phyloP scores from a whole-genome alignment of 148 eudicot species.

The Oxyria digyna region DNA sequence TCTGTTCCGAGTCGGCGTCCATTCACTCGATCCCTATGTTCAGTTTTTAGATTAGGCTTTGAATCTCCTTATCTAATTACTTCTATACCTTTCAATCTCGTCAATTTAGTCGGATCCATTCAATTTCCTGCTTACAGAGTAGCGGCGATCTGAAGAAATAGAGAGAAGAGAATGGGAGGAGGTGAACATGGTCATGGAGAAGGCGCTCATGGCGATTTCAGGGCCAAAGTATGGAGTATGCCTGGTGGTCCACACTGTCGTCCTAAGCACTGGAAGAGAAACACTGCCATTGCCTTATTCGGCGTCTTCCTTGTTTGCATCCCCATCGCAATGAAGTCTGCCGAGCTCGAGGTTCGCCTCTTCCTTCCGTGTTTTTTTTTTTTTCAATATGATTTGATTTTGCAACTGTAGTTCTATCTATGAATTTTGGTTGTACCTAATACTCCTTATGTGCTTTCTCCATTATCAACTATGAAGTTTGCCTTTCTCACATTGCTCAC shows the following conservation, averaged over 20 bases:
- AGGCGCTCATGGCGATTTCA: slow-evolving; percentile 52
- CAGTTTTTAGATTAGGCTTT: not conserved
- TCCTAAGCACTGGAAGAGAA: slow-evolving; percentile 86
- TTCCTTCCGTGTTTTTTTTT: not conserved
- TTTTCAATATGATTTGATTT: not conserved
- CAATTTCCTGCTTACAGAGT: not conserved
- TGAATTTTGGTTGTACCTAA: not conserved
- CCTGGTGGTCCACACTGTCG: slow-evolving; percentile 83
- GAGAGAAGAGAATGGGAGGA: slow-evolving; percentile 37
- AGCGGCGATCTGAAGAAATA: slow-evolving; percentile 2
- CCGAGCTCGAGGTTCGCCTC: slow-evolving; percentile 61
- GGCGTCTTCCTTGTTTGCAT: slow-evolving; percentile 77
- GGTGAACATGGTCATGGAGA: slow-evolving; percentile 46
- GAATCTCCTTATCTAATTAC: not conserved
- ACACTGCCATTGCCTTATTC: slow-evolving; percentile 73
- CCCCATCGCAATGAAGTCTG: slow-evolving; percentile 86
- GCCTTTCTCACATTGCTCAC: too few species aligned
- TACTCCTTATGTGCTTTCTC: too few species aligned
- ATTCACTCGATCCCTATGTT: not conserved
- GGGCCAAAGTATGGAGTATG: slow-evolving; percentile 82
- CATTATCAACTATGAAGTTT: too few species aligned
- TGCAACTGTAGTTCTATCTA: not conserved
- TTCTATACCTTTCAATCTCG: not conserved
- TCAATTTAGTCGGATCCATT: not conserved
- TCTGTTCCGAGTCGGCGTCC: not conserved